Conservation (phyloP, 441 rosid genomes). For the Mallotus repandus region DNA sequence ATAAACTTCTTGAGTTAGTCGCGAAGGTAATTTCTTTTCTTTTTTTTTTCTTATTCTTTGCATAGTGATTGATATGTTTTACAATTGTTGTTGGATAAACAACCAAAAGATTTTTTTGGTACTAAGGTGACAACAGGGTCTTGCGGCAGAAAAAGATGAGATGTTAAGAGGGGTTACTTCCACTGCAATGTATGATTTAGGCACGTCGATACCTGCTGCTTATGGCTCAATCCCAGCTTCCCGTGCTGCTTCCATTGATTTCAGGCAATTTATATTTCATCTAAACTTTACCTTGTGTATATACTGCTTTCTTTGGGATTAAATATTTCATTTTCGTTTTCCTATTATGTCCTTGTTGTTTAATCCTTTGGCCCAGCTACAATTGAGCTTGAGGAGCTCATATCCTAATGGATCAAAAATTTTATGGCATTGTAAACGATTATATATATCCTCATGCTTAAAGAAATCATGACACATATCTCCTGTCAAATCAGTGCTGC, state of each 20-base stretch:
- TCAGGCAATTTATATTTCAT: constrained; percentile 41
- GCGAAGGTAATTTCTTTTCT: constrained; percentile 53
- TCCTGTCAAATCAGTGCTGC: constrained; percentile 40
- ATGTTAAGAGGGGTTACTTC: constrained; percentile 48
- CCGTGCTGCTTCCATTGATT: constrained; percentile 59
- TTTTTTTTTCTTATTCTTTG: constrained; percentile 1
- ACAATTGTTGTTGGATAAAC: background rate
- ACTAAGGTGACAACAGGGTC: constrained; percentile 71
- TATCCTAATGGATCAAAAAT: too few species aligned
- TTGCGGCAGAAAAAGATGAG: constrained; percentile 78
- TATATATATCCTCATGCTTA: background rate
- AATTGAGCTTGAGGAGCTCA: background rate
- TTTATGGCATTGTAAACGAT: background rate
- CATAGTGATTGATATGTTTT: background rate
- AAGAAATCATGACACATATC: constrained; percentile 16
- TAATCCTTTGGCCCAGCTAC: background rate
- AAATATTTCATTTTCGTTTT: constrained; percentile 5
- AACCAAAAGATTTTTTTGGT: constrained; percentile 25
- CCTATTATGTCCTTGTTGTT: background rate
- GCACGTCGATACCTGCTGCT: constrained; percentile 38
- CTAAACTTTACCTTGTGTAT: background rate
- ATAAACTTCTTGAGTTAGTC: constrained; percentile 78
- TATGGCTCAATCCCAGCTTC: constrained; percentile 56
- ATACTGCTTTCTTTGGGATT: background rate
- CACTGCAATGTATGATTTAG: constrained; percentile 40